Evolutionary conservation across 2,329 filamentous ascomycete species (phyloP).

Genomic region (Sporothrix mexicana): DNA sequence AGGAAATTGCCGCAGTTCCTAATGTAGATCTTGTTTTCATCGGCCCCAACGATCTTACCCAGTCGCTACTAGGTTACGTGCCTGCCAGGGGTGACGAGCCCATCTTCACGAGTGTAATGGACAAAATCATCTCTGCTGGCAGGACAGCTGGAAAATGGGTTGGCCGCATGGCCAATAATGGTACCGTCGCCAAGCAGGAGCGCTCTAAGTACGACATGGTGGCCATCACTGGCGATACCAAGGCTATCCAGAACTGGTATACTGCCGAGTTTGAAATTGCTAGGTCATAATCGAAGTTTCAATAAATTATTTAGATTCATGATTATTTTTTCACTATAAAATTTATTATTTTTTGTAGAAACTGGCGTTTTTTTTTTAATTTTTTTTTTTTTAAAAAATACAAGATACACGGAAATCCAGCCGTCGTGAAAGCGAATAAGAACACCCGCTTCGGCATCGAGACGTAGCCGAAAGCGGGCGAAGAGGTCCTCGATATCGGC

Average conservation of each 20-base stretch:
- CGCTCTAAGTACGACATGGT: slow-evolving; percentile 51
- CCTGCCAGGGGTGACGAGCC: slow-evolving; percentile 55
- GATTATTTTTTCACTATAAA: too few relatives aligned
- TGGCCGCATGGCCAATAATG: slow-evolving; percentile 55
- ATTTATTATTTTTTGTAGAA: too few relatives aligned
- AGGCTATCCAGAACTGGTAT: slow-evolving; percentile 59
- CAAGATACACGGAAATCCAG: too few relatives aligned
- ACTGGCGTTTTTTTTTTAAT: too few relatives aligned
- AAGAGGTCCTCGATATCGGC: too few relatives aligned
- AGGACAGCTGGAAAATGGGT: slow-evolving; percentile 58
- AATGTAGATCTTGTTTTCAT: slow-evolving; percentile 54
- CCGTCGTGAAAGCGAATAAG: too few relatives aligned
- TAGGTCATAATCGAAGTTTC: slow-evolving; percentile 45
- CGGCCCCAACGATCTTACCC: slow-evolving; percentile 54
- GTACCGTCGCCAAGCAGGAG: slow-evolving; percentile 49
- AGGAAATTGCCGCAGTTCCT: slow-evolving; percentile 50
- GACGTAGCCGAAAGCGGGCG: too few relatives aligned
- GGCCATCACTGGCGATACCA: slow-evolving; percentile 53
- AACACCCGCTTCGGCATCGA: too few relatives aligned
- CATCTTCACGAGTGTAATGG: slow-evolving; percentile 53
- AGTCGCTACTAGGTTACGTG: slow-evolving; percentile 52
- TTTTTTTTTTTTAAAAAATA: too few relatives aligned
- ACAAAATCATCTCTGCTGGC: slow-evolving; percentile 48
- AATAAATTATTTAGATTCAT: too few relatives aligned
- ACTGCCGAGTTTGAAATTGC: slow-evolving; percentile 49